Percentiles rank a stretch among this genome's conserved stretches.
phyloP scores from a whole-genome alignment of 2,329 filamentous ascomycete species.

The Paraphaeosphaeria sporulosa region DNA sequence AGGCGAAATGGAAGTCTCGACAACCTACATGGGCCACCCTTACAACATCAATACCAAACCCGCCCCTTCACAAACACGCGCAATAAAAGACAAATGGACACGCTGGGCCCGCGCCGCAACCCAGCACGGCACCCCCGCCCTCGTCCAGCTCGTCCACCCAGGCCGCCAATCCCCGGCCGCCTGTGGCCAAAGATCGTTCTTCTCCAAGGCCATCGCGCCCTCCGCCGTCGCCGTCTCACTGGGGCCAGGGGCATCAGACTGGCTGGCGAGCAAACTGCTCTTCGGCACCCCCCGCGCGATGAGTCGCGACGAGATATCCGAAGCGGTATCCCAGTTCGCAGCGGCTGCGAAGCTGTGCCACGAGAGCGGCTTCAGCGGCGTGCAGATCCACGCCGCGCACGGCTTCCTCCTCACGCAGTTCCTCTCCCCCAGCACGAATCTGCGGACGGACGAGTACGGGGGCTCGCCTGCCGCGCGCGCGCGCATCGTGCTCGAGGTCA shows the following conservation, averaged over 20 bases:
- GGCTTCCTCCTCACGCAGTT: conserved; percentile 58
- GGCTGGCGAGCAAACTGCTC: conserved; percentile 42
- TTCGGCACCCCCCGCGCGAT: conserved; percentile 60
- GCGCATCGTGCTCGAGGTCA: conserved; percentile 56
- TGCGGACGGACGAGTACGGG: conserved; percentile 58
- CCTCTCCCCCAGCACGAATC: conserved; percentile 54
- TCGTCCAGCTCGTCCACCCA: conserved; percentile 68
- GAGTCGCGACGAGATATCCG: conserved; percentile 60
- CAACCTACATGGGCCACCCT: conserved; percentile 59
- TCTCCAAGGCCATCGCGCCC: conserved; percentile 39
- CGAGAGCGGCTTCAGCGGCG: conserved; percentile 61
- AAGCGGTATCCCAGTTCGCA: conserved; percentile 64
- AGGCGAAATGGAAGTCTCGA: conserved; percentile 69
- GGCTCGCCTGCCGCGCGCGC: conserved; percentile 56
- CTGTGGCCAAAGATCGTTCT: conserved; percentile 55
- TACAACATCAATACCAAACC: conserved; percentile 17
- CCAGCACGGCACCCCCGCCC: conserved; percentile 64
- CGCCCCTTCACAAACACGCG: conserved; percentile 49
- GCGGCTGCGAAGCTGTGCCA: conserved; percentile 62
- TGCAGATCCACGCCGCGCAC: conserved; percentile 62
- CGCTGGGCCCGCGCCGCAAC: conserved; percentile 52
- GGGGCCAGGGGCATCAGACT: conserved; percentile 24
- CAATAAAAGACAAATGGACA: conserved; percentile 36
- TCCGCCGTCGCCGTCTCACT: conserved; percentile 53
- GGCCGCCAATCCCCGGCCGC: conserved; percentile 60